Percentiles rank a stretch among this genome's conserved stretches.
These are phyloP conservation scores for Pulveroboletus frians DNA, from an alignment of 768 basidiomycete genomes.

Conservation along the genomic window DNA sequence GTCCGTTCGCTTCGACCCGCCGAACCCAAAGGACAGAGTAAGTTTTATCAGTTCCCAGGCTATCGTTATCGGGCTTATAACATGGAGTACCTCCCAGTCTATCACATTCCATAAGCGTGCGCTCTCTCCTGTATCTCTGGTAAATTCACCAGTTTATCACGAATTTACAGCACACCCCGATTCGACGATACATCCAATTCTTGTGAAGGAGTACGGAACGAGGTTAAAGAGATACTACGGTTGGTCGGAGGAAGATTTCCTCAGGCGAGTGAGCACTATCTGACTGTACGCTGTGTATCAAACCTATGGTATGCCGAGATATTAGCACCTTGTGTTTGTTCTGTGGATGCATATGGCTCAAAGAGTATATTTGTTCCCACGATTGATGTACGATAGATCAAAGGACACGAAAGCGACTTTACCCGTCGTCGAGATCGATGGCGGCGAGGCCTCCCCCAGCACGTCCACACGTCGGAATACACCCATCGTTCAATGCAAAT, in stretches of 20 bases:
- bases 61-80: conserved; percentile 1
- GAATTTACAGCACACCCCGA: conserved; percentile 63
- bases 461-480: conserved; percentile 65
- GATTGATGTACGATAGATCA: not conserved
- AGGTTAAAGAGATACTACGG: conserved; percentile 61
- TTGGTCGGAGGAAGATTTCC: conserved; percentile 50
- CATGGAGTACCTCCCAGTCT: conserved; percentile 35
- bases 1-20: conserved; percentile 78
- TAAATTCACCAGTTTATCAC: not conserved
- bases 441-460: conserved; percentile 64
- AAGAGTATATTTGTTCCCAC: conserved; percentile 17
- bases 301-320: too few relatives aligned
- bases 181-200: conserved; percentile 49
- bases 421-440: conserved; percentile 32
- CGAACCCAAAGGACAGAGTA: conserved; percentile 45
- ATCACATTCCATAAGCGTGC: conserved; percentile 76
- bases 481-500: conserved; percentile 41
- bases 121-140: conserved; percentile 3
- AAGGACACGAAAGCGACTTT: not conserved
- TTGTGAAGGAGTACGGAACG: conserved; percentile 50
- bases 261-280: conserved; percentile 10
- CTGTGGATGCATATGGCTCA: too few relatives aligned
- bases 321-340: too few relatives aligned
- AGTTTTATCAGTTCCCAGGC: conserved; percentile 12
- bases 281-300: conserved; percentile 8